These are phyloP conservation scores for Panicum miliaceum DNA, from an alignment of 176 grass and related monocot genomes.

Conservation along the genomic window DNA sequence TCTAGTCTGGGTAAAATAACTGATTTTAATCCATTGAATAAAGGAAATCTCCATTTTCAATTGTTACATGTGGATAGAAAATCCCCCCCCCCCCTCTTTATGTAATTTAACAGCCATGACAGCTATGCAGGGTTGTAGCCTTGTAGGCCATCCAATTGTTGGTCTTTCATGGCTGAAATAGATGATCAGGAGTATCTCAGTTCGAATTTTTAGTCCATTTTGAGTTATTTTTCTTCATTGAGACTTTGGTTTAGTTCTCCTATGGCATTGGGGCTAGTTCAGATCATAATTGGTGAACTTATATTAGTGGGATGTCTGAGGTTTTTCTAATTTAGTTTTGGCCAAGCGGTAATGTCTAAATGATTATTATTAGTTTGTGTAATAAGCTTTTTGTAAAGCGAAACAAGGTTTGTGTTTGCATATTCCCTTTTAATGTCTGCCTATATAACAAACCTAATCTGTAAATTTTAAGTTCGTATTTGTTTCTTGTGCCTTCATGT, in stretches of 20 bases:
- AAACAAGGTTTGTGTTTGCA: conserved; percentile 20
- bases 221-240: neutral
- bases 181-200: neutral
- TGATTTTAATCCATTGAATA: neutral
- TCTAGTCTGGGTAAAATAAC: neutral
- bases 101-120: neutral
- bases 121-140: neutral
- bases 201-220: neutral
- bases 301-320: neutral
- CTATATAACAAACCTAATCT: neutral
- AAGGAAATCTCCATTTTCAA: neutral
- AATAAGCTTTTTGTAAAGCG: neutral
- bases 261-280: neutral
- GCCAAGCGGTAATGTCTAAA: neutral
- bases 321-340: neutral
- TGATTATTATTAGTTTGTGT: neutral
- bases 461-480: neutral
- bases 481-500: neutral
- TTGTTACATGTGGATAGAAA: neutral
- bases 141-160: conserved; percentile 2
- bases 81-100: neutral
- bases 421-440: neutral
- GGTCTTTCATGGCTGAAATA: neutral
- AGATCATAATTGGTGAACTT: neutral
- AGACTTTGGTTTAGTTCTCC: conserved; percentile 3